phyloP scores from a whole-genome alignment of 1,284 basidiomycete genomes.

The Apiotrichum akiyoshidainum region DNA sequence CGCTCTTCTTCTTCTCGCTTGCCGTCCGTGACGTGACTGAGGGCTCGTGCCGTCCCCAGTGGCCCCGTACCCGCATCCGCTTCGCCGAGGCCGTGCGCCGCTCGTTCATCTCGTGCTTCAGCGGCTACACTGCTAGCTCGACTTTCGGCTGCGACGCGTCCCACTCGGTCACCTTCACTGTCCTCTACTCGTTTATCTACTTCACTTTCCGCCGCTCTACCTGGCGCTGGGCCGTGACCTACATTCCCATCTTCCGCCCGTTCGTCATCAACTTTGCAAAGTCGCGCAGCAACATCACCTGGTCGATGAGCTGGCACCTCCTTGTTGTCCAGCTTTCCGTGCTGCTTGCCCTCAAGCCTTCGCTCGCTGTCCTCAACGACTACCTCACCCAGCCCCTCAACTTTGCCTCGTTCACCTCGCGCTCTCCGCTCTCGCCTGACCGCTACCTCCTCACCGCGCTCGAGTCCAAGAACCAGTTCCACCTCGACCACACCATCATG shows the following conservation, averaged over 20 bases:
- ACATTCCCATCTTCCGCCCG: slow-evolving; percentile 28
- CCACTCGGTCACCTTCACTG: slow-evolving; percentile 8
- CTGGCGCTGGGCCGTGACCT: slow-evolving; percentile 21
- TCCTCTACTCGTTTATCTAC: slow-evolving; percentile 21
- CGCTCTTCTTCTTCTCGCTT: slow-evolving; percentile 23
- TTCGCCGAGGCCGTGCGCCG: slow-evolving; percentile 23
- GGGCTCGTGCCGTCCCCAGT: slow-evolving; percentile 23
- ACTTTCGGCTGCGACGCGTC: slow-evolving; percentile 5
- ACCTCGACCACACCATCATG: slow-evolving; percentile 45
- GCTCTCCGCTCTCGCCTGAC: slow-evolving; percentile 36
- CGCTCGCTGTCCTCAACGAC: slow-evolving; percentile 31
- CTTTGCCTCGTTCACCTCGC: slow-evolving; percentile 35
- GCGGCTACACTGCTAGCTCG: neutral
- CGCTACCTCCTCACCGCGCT: slow-evolving; percentile 40
- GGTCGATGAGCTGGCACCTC: slow-evolving; percentile 29
- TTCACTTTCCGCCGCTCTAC: slow-evolving; percentile 14
- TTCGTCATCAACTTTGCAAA: slow-evolving; percentile 43
- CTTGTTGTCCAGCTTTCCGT: slow-evolving; percentile 27
- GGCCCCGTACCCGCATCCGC: slow-evolving; percentile 29
- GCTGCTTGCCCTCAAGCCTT: slow-evolving; percentile 28
- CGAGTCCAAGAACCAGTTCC: slow-evolving; percentile 32
- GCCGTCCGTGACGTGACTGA: slow-evolving; percentile 31
- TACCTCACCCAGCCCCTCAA: slow-evolving; percentile 43
- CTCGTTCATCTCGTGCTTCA: slow-evolving; percentile 12
- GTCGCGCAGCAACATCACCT: slow-evolving; percentile 27